These are phyloP conservation scores for Ophiostoma piceae DNA, from an alignment of 2,329 filamentous ascomycete genomes.

Conservation along the genomic window DNA sequence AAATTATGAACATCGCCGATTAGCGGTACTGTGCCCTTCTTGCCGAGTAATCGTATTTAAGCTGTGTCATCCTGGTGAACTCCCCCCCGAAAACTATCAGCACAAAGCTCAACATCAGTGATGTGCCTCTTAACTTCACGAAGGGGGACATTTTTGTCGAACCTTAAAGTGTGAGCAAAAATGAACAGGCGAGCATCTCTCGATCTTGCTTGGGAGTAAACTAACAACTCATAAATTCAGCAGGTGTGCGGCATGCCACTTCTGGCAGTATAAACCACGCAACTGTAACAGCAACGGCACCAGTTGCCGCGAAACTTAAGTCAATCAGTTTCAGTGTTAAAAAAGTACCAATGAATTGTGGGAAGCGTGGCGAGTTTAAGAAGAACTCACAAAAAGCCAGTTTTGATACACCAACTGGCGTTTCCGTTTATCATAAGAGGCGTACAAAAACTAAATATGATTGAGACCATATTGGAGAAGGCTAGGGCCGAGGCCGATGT, in stretches of 20 bases:
- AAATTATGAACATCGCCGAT: background rate
- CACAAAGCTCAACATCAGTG: background rate
- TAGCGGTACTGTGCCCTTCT: background rate
- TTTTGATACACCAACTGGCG: slow-evolving; percentile 38
- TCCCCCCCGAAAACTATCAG: background rate
- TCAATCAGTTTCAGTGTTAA: background rate
- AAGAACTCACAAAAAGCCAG: background rate
- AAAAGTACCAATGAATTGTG: too few relatives aligned
- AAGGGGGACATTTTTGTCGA: background rate
- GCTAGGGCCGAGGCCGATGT: slow-evolving; percentile 39
- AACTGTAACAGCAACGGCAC: background rate
- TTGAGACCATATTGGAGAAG: slow-evolving; percentile 37
- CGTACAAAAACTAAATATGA: slow-evolving; percentile 43
- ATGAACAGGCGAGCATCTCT: background rate
- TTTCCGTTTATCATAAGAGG: slow-evolving; percentile 42
- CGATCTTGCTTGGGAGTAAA: background rate
- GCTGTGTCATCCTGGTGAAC: background rate
- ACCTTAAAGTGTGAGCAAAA: background rate
- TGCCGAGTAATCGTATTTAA: background rate
- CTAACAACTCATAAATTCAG: background rate
- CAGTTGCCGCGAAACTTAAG: background rate
- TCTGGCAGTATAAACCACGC: background rate
- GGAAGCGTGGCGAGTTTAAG: too few relatives aligned
- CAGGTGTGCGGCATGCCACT: background rate
- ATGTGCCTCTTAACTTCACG: background rate